Evolutionary conservation across 208 protist genomes (phyloP), one percentile per base, ranked within the genome.

Genomic region (Trichomonas tenax): DNA sequence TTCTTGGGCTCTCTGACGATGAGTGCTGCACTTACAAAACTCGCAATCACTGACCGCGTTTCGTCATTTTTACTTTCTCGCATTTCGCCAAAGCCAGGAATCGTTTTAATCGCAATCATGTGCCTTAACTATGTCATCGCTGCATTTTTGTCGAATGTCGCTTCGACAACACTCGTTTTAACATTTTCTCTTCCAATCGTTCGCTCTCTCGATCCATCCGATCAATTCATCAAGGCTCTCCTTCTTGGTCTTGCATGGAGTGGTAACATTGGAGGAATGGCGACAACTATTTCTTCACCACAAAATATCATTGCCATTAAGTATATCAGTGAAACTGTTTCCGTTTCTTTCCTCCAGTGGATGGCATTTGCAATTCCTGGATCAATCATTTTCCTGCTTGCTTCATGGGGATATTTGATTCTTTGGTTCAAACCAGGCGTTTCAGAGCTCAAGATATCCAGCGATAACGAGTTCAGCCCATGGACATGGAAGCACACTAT

Each of bases 301-400:
- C 86, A 93, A 93, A 93, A 93, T 38, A 93, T 93, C 36, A 48
- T 93, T n/a, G 86, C 86, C 38, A 51, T 93, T 38, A 93, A 93
- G 15, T 93, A 93, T 38, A 93, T 93, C 44, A 89, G 34, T 44
- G 34, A n/a, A 34, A 31, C 23, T 31, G 23, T 23, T n/a, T 23
- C 40, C 26, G 46, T 93, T 93, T 93, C 86, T 4, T 93, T 93
- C n/a, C 6, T 51, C 9, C 44, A 51, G 21, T 93, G 86, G 86
- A 51, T 93, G 15, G 17, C 44, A 0, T 93, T 93, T 36, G 86
- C 86, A 0, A 26, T 38, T 34, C 86, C 86, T 58, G 26, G 40
- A 38, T 48, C 86, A 8, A 51, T 93, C 6, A 10, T 93, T 0
- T 41, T 93, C 0, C 26, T 93, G 4, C 0, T 51, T 51, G 3